These are phyloP conservation scores for Pittosporum tobira DNA, from an alignment of 129 eudicot genomes.

Conservation along the genomic window DNA sequence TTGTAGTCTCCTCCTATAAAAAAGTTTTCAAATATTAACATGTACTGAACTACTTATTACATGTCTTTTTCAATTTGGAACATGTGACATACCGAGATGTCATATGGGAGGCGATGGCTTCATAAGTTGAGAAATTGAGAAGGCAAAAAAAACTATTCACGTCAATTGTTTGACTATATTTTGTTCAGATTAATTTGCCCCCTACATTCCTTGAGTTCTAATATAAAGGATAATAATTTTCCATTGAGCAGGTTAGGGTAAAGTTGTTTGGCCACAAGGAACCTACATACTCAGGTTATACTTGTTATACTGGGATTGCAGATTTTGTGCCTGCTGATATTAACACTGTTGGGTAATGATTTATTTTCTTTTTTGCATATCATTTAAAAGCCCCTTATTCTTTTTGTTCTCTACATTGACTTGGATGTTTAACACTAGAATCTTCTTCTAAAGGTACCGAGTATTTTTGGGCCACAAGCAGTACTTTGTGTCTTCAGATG, in stretches of 20 bases:
- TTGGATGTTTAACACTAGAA: not conserved
- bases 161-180: no score
- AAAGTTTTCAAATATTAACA: not conserved
- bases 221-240: not conserved
- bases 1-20: not conserved
- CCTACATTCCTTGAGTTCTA: not conserved
- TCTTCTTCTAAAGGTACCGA: conserved; percentile 56
- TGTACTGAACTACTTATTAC: not conserved
- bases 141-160: no score
- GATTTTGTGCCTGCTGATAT: conserved; percentile 97
- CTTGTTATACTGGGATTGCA: conserved; percentile 97
- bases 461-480: conserved; percentile 98
- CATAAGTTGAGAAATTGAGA: no score
- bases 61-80: not conserved
- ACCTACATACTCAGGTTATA: conserved; percentile 83
- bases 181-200: no score
- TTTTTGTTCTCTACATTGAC: not conserved
- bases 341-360: conserved; percentile 78
- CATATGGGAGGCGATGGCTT: no score
- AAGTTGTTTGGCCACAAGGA: conserved; percentile 78
- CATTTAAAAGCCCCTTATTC: not conserved
- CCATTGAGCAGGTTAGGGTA: conserved; percentile 51
- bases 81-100: not conserved
- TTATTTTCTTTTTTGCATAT: not conserved
- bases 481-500: conserved; percentile 96